Percentiles rank a stretch among this genome's conserved stretches.
Evolutionary conservation across 1,284 basidiomycete genomes (phyloP).

Genomic region (Ceratobasidium sp.): DNA sequence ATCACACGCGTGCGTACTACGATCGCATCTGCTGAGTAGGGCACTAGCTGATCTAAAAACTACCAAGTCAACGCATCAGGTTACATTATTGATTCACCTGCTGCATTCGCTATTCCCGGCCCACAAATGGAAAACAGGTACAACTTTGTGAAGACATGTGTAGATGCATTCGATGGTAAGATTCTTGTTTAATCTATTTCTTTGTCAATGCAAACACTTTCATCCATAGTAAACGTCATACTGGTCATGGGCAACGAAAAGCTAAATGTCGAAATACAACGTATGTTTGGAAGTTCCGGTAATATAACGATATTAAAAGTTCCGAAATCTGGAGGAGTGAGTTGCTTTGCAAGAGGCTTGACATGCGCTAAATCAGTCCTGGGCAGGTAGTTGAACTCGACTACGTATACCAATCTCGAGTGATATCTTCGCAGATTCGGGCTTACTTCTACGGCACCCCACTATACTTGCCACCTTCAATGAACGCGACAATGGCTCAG

Average conservation of each 20-base stretch:
- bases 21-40: neutral
- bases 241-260: slow-evolving; percentile 97
- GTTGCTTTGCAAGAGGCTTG: slow-evolving; percentile 45
- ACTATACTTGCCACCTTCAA: slow-evolving; percentile 65
- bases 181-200: slow-evolving; percentile 26
- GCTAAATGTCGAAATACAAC: slow-evolving; percentile 93
- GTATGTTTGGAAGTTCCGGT: slow-evolving; percentile 64
- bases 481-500: slow-evolving; percentile 49
- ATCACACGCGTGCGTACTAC: slow-evolving; percentile 64
- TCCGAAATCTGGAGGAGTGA: slow-evolving; percentile 92
- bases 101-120: slow-evolving; percentile 79
- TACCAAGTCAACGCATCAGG: slow-evolving; percentile 72
- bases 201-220: neutral
- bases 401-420: slow-evolving; percentile 75
- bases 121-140: slow-evolving; percentile 69
- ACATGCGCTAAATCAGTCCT: neutral
- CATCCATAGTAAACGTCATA: slow-evolving; percentile 81
- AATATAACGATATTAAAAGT: slow-evolving; percentile 84
- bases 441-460: slow-evolving; percentile 95
- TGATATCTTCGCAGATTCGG: slow-evolving; percentile 85
- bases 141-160: slow-evolving; percentile 84
- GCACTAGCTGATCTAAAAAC: slow-evolving; percentile 18
- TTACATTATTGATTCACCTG: slow-evolving; percentile 89
- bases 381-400: slow-evolving; percentile 90
- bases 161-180: slow-evolving; percentile 87